Conservation (phyloP, 108 stramenopile species). For the Bacterosira constricta region DNA sequence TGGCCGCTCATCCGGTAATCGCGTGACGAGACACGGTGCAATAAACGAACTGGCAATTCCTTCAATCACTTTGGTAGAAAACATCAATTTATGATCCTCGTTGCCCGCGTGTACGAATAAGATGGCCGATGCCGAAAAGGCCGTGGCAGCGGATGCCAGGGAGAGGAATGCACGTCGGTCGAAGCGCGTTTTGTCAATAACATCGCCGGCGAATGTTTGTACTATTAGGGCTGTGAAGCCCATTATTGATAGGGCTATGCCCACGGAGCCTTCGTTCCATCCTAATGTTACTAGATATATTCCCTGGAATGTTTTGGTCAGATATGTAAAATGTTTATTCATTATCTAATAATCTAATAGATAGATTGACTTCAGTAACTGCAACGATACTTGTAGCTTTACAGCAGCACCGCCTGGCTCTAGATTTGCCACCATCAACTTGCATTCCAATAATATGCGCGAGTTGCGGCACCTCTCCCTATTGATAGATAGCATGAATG, state of each 20-base stretch:
- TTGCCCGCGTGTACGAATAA: slow-evolving; percentile 78
- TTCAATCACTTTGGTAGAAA: slow-evolving; percentile 74
- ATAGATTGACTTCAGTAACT: too few species aligned
- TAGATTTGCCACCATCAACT: too few species aligned
- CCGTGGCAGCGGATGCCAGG: slow-evolving; percentile 67
- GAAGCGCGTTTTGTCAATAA: slow-evolving; percentile 75
- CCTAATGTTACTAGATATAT: slow-evolving; percentile 84
- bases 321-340: too few species aligned
- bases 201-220: slow-evolving; percentile 85
- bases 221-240: slow-evolving; percentile 80
- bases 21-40: slow-evolving; percentile 83
- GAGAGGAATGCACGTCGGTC: slow-evolving; percentile 76
- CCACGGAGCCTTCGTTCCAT: slow-evolving; percentile 87
- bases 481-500: too few species aligned
- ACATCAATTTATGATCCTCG: slow-evolving; percentile 75
- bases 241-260: slow-evolving; percentile 79
- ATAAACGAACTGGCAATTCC: slow-evolving; percentile 84
- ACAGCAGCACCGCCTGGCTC: too few species aligned
- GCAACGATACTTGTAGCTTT: too few species aligned
- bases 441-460: too few species aligned
- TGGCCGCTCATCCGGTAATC: too few species aligned
- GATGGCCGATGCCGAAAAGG: slow-evolving; percentile 81
- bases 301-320: too few species aligned
- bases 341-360: too few species aligned
- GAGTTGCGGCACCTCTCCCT: too few species aligned